These are phyloP conservation scores for Physcomitrellopsis africana DNA, from an alignment of 225 moss, liverwort and hornwort species.

Conservation along the genomic window DNA sequence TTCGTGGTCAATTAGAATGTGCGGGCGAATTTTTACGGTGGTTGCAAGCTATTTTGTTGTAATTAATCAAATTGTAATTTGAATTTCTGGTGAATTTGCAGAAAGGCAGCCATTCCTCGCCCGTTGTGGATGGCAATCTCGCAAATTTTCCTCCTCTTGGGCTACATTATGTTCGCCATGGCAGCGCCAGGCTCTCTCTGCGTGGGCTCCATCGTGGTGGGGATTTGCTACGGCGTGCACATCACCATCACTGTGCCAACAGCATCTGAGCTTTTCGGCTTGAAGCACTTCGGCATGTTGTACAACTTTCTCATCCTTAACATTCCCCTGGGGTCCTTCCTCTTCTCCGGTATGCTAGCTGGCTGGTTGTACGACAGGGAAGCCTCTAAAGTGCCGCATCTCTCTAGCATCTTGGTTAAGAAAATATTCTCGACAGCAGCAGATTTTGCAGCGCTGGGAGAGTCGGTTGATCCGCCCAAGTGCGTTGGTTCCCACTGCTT, in stretches of 20 bases:
- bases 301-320: slow-evolving; percentile 87
- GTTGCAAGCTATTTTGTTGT: background rate
- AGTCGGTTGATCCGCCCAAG: slow-evolving; percentile 33
- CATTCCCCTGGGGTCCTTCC: slow-evolving; percentile 83
- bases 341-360: slow-evolving; percentile 85
- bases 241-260: slow-evolving; percentile 84
- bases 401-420: background rate
- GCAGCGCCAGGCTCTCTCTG: slow-evolving; percentile 70
- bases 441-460: slow-evolving; percentile 16
- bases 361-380: slow-evolving; percentile 84
- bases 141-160: slow-evolving; percentile 71
- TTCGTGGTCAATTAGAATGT: too few species aligned
- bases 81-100: slow-evolving; percentile 24
- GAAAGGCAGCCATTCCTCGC: slow-evolving; percentile 77
- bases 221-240: slow-evolving; percentile 81
- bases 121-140: slow-evolving; percentile 84
- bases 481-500: slow-evolving; percentile 66
- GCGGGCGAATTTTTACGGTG: too few species aligned
- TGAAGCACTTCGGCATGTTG: slow-evolving; percentile 74
- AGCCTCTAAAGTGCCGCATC: slow-evolving; percentile 39
- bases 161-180: slow-evolving; percentile 72
- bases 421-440: slow-evolving; percentile 22
- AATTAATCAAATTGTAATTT: background rate
- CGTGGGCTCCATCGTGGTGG: slow-evolving; percentile 77
- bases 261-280: slow-evolving; percentile 83